These are phyloP conservation scores for Theobroma cacao DNA, from an alignment of 345 rosid genomes.

Conservation along the genomic window DNA sequence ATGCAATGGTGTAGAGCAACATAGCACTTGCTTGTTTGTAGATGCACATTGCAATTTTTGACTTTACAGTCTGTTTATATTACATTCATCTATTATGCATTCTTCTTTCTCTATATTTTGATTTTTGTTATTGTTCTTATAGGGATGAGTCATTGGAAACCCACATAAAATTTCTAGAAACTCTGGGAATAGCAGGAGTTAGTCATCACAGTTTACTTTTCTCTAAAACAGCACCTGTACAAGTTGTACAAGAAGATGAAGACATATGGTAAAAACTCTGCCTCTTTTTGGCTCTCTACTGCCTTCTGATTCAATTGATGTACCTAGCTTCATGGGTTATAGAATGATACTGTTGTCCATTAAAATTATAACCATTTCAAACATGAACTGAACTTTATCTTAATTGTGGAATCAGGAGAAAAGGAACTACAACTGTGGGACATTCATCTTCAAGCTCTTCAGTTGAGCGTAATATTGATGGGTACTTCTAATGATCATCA, in stretches of 20 bases:
- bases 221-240: slow-evolving; percentile 79
- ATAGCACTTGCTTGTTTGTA: background rate
- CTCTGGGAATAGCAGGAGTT: slow-evolving; percentile 89
- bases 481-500: slow-evolving; percentile 40
- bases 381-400: background rate
- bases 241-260: slow-evolving; percentile 58
- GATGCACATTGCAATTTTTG: background rate
- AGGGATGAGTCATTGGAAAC: slow-evolving; percentile 66
- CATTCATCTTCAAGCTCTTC: slow-evolving; percentile 43
- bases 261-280: slow-evolving; percentile 46
- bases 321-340: background rate
- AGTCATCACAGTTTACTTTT: slow-evolving; percentile 93
- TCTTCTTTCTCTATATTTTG: background rate
- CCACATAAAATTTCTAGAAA: slow-evolving; percentile 69
- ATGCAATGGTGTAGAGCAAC: background rate
- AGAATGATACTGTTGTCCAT: background rate
- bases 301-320: background rate
- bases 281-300: background rate
- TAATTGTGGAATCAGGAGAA: slow-evolving; percentile 35
- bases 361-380: background rate
- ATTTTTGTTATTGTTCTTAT: background rate
- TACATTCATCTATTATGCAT: background rate
- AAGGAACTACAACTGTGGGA: slow-evolving; percentile 30
- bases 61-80: background rate
- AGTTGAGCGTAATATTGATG: slow-evolving; percentile 46